Percentiles rank a stretch among this genome's conserved stretches.
phyloP scores from a whole-genome alignment of 805 yeast species.

The Saturnispora diversa region DNA sequence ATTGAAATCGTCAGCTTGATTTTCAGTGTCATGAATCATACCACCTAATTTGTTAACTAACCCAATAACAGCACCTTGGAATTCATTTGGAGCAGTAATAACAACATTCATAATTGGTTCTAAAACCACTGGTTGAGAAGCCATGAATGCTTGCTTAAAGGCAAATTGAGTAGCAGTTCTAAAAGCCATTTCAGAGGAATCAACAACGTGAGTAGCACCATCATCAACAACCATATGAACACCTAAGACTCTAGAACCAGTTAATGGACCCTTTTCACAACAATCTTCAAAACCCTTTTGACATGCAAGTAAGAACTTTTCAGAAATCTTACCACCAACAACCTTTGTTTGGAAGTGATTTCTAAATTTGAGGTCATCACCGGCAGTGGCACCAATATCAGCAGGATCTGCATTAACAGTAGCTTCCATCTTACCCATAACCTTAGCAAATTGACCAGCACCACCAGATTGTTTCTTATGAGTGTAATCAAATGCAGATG shows the following conservation, averaged over 20 bases:
- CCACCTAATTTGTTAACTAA: slow-evolving; percentile 88
- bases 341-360: slow-evolving; percentile 79
- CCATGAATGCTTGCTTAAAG: slow-evolving; percentile 81
- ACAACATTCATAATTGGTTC: slow-evolving; percentile 96
- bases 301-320: slow-evolving; percentile 90
- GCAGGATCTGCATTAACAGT: slow-evolving; percentile 46
- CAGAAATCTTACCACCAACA: slow-evolving; percentile 96
- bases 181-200: slow-evolving; percentile 92
- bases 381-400: slow-evolving; percentile 23
- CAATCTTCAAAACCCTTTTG: slow-evolving; percentile 93
- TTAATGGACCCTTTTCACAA: slow-evolving; percentile 90
- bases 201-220: slow-evolving; percentile 96
- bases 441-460: slow-evolving; percentile 98
- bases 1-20: slow-evolving; percentile 90
- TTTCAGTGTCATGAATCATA: slow-evolving; percentile 86
- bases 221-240: slow-evolving; percentile 90
- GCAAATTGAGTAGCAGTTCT: slow-evolving; percentile 88
- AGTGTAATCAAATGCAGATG: slow-evolving; percentile 80
- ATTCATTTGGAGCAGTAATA: slow-evolving; percentile 90
- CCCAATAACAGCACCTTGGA: slow-evolving; percentile 90
- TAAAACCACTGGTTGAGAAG: slow-evolving; percentile 76
- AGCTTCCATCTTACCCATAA: slow-evolving; percentile 65
- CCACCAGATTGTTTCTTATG: slow-evolving; percentile 99
- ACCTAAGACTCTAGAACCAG: slow-evolving; percentile 91
- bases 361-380: slow-evolving; percentile 32